Evolutionary conservation across 495 filamentous ascomycete species (phyloP).

Genomic region (Hyaloscypha bicolor): DNA sequence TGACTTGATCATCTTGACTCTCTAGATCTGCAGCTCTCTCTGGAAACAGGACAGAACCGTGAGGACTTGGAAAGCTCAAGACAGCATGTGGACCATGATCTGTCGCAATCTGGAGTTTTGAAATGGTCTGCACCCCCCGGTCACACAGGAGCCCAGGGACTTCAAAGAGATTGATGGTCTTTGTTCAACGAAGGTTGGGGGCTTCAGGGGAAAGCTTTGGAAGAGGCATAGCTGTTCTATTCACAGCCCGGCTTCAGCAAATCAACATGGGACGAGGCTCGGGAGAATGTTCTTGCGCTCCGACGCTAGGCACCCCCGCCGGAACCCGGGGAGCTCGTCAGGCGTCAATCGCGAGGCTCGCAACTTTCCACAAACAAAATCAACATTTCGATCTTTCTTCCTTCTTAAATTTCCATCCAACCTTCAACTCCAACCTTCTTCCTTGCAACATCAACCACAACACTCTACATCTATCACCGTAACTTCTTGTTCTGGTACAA

Average conservation of each 20-base stretch:
- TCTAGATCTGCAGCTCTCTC: conserved; percentile 5
- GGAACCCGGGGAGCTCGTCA: background rate
- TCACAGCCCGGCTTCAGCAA: background rate
- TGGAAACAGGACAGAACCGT: conserved; percentile 4
- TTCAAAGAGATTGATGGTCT: background rate
- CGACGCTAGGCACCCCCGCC: background rate
- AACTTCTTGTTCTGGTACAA: background rate
- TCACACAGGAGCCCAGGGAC: background rate
- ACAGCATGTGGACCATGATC: conserved; percentile 18
- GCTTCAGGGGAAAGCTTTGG: background rate
- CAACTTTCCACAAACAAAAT: background rate
- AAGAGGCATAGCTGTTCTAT: conserved; percentile 11
- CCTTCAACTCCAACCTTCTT: background rate
- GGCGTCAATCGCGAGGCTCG: background rate
- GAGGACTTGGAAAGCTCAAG: conserved; percentile 11
- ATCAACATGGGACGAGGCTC: background rate
- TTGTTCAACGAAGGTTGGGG: background rate
- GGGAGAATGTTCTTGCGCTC: background rate
- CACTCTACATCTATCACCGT: no score
- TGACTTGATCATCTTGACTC: conserved; percentile 80
- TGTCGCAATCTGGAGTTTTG: conserved; percentile 39
- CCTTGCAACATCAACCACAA: background rate
- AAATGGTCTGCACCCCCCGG: background rate
- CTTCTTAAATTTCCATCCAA: background rate
- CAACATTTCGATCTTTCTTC: background rate